Evolutionary conservation across 2,329 filamentous ascomycete species (phyloP).

Genomic region (Monosporascus sp.): DNA sequence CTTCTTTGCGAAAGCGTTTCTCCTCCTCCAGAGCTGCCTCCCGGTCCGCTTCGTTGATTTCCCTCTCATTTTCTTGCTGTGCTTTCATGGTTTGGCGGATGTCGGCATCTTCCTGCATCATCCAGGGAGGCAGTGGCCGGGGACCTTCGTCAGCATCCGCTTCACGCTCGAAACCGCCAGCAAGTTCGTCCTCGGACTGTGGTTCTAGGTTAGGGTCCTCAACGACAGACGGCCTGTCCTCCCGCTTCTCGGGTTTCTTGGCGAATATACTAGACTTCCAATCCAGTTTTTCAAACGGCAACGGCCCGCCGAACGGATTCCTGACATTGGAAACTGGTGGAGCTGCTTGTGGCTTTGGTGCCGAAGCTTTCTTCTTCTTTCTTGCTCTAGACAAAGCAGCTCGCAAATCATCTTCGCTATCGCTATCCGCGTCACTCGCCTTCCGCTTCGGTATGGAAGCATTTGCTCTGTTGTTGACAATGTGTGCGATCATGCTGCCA

Average conservation of each 20-base stretch:
- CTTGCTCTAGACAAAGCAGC: constrained; percentile 69
- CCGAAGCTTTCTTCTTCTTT: constrained; percentile 43
- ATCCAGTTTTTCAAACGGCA: constrained; percentile 86
- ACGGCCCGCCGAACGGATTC: constrained; percentile 67
- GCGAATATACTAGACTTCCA: constrained; percentile 58
- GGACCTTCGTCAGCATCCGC: constrained; percentile 35
- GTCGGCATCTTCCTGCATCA: constrained; percentile 55
- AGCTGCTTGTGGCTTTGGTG: constrained; percentile 27
- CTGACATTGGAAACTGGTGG: constrained; percentile 46
- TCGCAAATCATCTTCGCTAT: constrained; percentile 76
- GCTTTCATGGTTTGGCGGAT: constrained; percentile 59
- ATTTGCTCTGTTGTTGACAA: constrained; percentile 69
- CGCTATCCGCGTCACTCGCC: constrained; percentile 53
- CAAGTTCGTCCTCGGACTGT: constrained; percentile 18
- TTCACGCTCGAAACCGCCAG: constrained; percentile 32
- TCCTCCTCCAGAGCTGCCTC: constrained; percentile 53
- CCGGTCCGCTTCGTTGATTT: constrained; percentile 60
- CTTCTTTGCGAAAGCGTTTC: constrained; percentile 36
- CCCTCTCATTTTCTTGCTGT: constrained; percentile 49
- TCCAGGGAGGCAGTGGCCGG: constrained; percentile 71
- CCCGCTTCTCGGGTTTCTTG: constrained; percentile 30
- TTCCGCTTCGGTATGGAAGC: constrained; percentile 48
- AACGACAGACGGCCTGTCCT: constrained; percentile 12
- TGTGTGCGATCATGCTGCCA: constrained; percentile 62
- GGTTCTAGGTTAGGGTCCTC: constrained; percentile 5